phyloP scores from a whole-genome alignment of 768 basidiomycete species.

The Boletales sp. region DNA sequence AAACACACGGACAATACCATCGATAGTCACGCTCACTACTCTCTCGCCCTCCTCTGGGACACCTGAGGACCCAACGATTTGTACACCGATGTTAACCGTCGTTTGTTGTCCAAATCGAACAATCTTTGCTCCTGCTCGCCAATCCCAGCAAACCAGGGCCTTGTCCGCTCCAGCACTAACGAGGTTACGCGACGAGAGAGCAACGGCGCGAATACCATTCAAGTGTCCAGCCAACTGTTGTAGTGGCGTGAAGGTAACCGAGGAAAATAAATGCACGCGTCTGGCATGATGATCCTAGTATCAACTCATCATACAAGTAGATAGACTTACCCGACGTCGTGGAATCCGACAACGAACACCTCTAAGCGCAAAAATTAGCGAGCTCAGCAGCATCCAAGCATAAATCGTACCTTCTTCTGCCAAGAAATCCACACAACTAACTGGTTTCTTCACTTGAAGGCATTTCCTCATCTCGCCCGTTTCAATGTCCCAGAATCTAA shows the following conservation, averaged over 20 bases:
- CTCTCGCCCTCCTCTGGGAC: constrained; percentile 61
- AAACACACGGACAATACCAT: constrained; percentile 87
- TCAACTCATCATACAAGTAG: not conserved
- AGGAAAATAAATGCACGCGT: constrained; percentile 86
- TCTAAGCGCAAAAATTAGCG: constrained; percentile 38
- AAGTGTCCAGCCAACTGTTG: constrained; percentile 84
- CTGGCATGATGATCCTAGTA: constrained; percentile 33
- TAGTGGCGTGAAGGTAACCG: constrained; percentile 76
- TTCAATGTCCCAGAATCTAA: constrained; percentile 86
- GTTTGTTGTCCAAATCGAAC: constrained; percentile 92
- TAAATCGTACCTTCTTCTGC: constrained; percentile 65
- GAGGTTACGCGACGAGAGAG: constrained; percentile 78
- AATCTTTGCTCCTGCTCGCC: constrained; percentile 85
- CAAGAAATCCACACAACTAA: constrained; percentile 86
- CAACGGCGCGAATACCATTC: constrained; percentile 88
- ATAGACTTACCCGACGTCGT: constrained; percentile 75
- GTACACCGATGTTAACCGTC: constrained; percentile 87
- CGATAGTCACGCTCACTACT: constrained; percentile 88
- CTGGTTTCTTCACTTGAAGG: constrained; percentile 81
- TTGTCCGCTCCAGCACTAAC: constrained; percentile 79
- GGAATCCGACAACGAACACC: constrained; percentile 90
- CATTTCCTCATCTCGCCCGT: constrained; percentile 69
- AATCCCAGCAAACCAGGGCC: constrained; percentile 83
- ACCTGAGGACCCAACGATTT: constrained; percentile 58
- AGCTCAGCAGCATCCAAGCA: not conserved